These are phyloP conservation scores for Vitis amurensis DNA, from an alignment of 164 flowering plant genomes.

Conservation along the genomic window DNA sequence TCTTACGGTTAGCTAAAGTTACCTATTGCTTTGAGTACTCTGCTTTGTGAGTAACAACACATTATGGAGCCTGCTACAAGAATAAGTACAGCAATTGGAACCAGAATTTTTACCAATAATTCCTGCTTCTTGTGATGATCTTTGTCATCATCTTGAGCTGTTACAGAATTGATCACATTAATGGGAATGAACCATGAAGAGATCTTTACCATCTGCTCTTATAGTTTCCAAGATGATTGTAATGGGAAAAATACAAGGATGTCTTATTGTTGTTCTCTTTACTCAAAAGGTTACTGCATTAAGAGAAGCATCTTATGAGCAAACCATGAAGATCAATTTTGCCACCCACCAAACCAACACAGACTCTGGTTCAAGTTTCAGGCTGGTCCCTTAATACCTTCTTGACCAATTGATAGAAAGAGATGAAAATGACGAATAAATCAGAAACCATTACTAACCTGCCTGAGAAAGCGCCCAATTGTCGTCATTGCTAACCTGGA, in stretches of 20 bases:
- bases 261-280: neutral
- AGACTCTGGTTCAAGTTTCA: neutral
- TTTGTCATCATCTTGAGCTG: neutral
- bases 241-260: no score
- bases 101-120: neutral
- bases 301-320: neutral
- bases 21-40: neutral
- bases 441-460: neutral
- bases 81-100: neutral
- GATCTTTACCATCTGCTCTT: neutral
- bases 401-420: no score
- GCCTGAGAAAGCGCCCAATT: constrained; percentile 14
- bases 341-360: neutral
- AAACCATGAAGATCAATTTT: no score
- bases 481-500: constrained; percentile 12
- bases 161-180: neutral
- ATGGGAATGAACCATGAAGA: neutral
- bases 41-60: neutral
- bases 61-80: neutral
- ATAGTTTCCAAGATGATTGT: no score
- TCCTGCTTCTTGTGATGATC: neutral
- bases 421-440: neutral
- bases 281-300: neutral
- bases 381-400: no score
- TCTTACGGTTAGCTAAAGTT: neutral